Base-by-base conservation (phyloP, 1,284 basidiomycete species). In the Cystobasidiaceae sp. region DNA sequence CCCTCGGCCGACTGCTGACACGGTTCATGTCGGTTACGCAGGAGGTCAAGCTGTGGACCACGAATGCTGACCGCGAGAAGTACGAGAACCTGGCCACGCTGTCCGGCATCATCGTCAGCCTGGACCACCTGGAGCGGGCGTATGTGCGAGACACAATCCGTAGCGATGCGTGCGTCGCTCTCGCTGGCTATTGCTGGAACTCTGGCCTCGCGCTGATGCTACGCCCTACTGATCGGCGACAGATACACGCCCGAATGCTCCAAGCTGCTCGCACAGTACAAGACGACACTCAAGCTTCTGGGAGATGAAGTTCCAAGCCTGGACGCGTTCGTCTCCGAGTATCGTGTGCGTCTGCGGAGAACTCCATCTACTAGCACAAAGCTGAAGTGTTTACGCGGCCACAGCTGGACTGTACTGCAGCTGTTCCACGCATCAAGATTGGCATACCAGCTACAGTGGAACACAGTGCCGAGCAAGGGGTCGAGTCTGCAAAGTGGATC, bases 161-260 rank as follows among this genome's bases (percentile, higher is more conserved):
- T 19, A 88, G 91, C 8, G 86, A 86, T 55, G 90, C 97, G 88
- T 93, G 78, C 76, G 89, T 45, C 23, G 4, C n/a, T 9, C 43
- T 32, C 8, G 11, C 9, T 43, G 17, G 34, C 27, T 19, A 19
- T 17, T 17, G 9, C 15, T 60, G 17, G 23, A 7, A 21, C 2
- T 21, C 49, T 30, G 61, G 21, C 9, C 5, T 27, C 15, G 13
- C 15, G n/a, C 44, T 55, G 28, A 23, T 13, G 33, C 41, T 5
- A 48, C 46, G 17, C 44, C 27, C 58, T 45, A 57, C 25, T 34
- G 32, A 33, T 51, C 62, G 9, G 46, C 39, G 28, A 56, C 82
- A 93, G 91, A 81, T 98, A 98, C 78, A 93, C 92, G 65, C 93
- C 92, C 65, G 92, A 92, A 69, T 98, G 94, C 76, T 91, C 90